These are phyloP conservation scores for Furcasterigmium furcatum DNA, from an alignment of 2,329 filamentous ascomycete species.

Conservation along the genomic window DNA sequence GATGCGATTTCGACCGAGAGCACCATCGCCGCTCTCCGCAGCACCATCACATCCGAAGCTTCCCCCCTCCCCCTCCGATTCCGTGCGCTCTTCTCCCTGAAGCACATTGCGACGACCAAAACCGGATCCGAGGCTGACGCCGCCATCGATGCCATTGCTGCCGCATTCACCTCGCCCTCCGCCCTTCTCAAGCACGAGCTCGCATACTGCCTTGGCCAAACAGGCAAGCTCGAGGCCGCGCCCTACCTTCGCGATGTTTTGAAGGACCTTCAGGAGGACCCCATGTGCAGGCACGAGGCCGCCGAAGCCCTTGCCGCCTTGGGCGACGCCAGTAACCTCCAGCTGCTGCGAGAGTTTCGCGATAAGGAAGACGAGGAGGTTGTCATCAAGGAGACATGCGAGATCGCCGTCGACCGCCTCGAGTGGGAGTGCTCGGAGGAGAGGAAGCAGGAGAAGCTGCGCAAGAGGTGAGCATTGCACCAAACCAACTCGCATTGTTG, in stretches of 20 bases:
- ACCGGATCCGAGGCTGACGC: constrained; percentile 57
- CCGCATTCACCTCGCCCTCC: constrained; percentile 79
- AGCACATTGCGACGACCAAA: constrained; percentile 76
- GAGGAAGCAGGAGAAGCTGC: constrained; percentile 71
- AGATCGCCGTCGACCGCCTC: constrained; percentile 92
- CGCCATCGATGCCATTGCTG: constrained; percentile 78
- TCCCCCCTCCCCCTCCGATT: constrained; percentile 86
- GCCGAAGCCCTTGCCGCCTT: constrained; percentile 92
- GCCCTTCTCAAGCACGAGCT: constrained; percentile 94
- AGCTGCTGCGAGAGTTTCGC: constrained; percentile 68
- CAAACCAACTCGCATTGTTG: no score
- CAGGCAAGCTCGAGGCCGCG: constrained; percentile 71
- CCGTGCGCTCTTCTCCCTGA: constrained; percentile 94
- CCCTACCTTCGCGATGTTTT: constrained; percentile 71
- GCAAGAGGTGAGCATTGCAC: constrained; percentile 63
- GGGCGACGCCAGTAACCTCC: constrained; percentile 70
- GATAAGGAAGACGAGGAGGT: constrained; percentile 74
- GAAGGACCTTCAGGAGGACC: constrained; percentile 75
- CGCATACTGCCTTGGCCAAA: constrained; percentile 95
- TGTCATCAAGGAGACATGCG: constrained; percentile 91
- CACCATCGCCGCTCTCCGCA: constrained; percentile 63
- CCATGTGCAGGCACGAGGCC: constrained; percentile 95
- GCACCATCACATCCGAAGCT: constrained; percentile 75
- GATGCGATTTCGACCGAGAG: constrained; percentile 16
- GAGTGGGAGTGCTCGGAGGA: constrained; percentile 83